Evolutionary conservation across 1,139 yeast species (phyloP).

Genomic region (Sporopachydermia cereana): DNA sequence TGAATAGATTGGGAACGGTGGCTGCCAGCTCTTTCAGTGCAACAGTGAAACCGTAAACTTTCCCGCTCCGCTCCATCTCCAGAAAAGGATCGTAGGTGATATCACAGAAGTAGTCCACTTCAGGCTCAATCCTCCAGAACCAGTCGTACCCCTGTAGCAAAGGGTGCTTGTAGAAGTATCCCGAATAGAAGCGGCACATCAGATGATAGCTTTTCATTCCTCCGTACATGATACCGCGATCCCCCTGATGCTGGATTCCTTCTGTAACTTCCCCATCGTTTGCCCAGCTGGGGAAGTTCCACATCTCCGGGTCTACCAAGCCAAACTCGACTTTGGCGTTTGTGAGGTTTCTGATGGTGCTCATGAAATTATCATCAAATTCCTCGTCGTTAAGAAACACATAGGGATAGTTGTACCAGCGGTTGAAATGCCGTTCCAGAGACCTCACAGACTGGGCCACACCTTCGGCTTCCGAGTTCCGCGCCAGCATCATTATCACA

Average conservation of each 20-base stretch:
- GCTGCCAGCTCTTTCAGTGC: conserved; percentile 61
- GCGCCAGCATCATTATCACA: conserved; percentile 69
- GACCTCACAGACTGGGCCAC: conserved; percentile 59
- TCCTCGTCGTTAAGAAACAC: conserved; percentile 72
- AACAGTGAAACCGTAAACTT: conserved; percentile 77
- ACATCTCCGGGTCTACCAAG: conserved; percentile 34
- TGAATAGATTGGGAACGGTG: conserved; percentile 71
- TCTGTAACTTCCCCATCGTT: conserved; percentile 34
- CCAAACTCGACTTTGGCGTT: conserved; percentile 58
- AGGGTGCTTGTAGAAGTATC: conserved; percentile 62
- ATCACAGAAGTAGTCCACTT: conserved; percentile 81
- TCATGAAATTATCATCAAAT: conserved; percentile 52
- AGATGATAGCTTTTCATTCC: conserved; percentile 59
- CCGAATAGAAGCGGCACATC: conserved; percentile 67
- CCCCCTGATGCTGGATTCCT: conserved; percentile 60
- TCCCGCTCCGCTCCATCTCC: conserved; percentile 59
- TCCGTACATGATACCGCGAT: conserved; percentile 72
- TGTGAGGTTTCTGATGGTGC: conserved; percentile 36
- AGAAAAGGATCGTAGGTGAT: conserved; percentile 81
- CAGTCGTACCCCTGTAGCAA: conserved; percentile 58
- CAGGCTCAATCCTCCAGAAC: conserved; percentile 95
- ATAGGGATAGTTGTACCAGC: conserved; percentile 88
- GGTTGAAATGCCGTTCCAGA: conserved; percentile 76
- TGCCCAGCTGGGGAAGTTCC: conserved; percentile 42
- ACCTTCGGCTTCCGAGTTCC: conserved; percentile 62